These are phyloP conservation scores for Sarocladium strictum DNA, from an alignment of 2,329 filamentous ascomycete genomes.

Conservation along the genomic window DNA sequence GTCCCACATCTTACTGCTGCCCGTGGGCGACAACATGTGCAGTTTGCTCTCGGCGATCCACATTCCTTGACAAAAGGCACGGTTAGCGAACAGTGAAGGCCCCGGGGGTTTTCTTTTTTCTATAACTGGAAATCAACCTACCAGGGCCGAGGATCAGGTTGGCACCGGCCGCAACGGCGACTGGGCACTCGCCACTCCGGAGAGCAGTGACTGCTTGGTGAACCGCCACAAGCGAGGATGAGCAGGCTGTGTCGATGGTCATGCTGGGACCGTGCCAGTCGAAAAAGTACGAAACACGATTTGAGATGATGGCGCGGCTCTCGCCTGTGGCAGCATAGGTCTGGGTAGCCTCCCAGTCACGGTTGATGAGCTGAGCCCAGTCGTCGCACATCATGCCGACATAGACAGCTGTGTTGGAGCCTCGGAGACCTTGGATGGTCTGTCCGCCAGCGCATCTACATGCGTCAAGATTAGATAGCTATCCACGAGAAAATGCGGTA, in stretches of 20 bases:
- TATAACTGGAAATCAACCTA: too few relatives aligned
- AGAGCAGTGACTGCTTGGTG: conserved; percentile 22
- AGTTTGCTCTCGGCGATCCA: conserved; percentile 15
- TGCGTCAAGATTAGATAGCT: too few relatives aligned
- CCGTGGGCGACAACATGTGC: conserved; percentile 31
- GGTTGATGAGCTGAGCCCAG: conserved; percentile 17
- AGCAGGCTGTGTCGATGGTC: conserved; percentile 35
- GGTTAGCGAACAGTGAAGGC: too few relatives aligned
- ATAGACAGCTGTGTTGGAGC: conserved; percentile 22
- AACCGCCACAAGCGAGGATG: conserved; percentile 26
- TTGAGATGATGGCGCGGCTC: conserved; percentile 22
- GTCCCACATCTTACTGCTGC: conserved; percentile 33
- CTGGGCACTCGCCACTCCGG: conserved; percentile 23
- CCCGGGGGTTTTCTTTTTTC: too few relatives aligned
- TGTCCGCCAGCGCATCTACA: conserved; percentile 17
- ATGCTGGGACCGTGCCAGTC: conserved; percentile 29
- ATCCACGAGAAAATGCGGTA: too few relatives aligned
- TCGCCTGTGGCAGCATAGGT: conserved; percentile 28
- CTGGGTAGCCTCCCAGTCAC: conserved; percentile 18
- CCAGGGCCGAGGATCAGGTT: conserved; percentile 25
- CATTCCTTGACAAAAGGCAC: neutral
- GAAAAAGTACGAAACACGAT: conserved; percentile 29
- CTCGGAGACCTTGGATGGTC: conserved; percentile 21
- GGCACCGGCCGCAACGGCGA: conserved; percentile 26
- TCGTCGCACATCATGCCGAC: conserved; percentile 24